Conservation (phyloP, 2,329 filamentous ascomycete species). For the Aspergillus terreus region DNA sequence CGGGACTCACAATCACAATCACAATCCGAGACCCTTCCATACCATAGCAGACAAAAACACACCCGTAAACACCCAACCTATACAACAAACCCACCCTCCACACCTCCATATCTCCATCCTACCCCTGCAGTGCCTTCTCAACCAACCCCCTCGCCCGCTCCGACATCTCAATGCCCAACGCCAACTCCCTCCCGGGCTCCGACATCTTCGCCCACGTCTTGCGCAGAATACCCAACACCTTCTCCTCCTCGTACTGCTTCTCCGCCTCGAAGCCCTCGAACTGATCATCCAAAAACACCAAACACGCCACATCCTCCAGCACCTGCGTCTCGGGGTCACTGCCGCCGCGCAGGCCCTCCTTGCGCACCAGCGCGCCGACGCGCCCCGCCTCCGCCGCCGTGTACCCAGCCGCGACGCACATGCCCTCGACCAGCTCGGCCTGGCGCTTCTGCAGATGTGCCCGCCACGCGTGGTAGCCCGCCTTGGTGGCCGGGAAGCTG, state of each 20-base stretch:
- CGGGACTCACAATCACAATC: conserved; percentile 1
- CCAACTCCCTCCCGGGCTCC: conserved; percentile 58
- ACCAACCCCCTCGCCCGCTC: conserved; percentile 61
- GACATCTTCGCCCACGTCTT: conserved; percentile 80
- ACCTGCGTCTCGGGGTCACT: conserved; percentile 57
- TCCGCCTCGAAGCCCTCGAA: conserved; percentile 68
- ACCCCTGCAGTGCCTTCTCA: conserved; percentile 56
- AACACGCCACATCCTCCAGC: conserved; percentile 79
- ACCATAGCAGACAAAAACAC: no score
- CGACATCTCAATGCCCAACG: conserved; percentile 63
- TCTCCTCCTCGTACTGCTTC: conserved; percentile 63
- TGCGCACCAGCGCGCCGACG: conserved; percentile 70
- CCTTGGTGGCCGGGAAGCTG: conserved; percentile 68
- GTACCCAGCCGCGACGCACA: conserved; percentile 53
- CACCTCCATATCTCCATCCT: background rate
- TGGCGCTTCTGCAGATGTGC: conserved; percentile 69
- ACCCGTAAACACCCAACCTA: background rate
- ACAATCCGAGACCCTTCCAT: background rate
- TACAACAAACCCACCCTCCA: background rate
- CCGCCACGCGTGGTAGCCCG: conserved; percentile 79
- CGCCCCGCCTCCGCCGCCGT: conserved; percentile 53
- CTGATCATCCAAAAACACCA: conserved; percentile 85
- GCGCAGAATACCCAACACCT: conserved; percentile 65
- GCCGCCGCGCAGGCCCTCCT: conserved; percentile 62
- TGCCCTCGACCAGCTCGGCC: conserved; percentile 55